A percentile compares a stretch with the other conserved stretches of the same genome.
phyloP scores from a whole-genome alignment of 2,329 filamentous ascomycete species.

The Neocatenulostroma microsporum region DNA sequence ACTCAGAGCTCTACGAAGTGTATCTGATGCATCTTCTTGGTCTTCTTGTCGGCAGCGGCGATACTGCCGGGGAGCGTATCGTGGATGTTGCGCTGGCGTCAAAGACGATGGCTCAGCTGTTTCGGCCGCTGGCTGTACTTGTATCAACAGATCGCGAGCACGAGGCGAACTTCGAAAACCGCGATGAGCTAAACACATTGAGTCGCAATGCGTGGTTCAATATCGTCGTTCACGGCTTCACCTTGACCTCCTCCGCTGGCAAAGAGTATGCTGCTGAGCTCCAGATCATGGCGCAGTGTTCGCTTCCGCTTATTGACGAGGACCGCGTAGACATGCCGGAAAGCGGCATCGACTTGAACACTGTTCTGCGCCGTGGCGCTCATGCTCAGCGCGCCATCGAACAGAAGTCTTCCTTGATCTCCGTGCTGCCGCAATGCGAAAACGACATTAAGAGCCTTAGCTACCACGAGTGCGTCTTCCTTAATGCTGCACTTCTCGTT shows the following conservation, averaged over 20 bases:
- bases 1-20: slow-evolving; percentile 69
- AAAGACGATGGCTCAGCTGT: slow-evolving; percentile 76
- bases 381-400: slow-evolving; percentile 67
- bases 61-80: slow-evolving; percentile 52
- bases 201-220: slow-evolving; percentile 96
- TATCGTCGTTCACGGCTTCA: slow-evolving; percentile 88
- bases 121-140: slow-evolving; percentile 79
- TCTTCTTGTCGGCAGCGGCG: slow-evolving; percentile 81
- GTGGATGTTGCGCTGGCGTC: slow-evolving; percentile 63
- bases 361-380: slow-evolving; percentile 79
- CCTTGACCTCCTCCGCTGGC: slow-evolving; percentile 62
- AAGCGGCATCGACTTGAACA: slow-evolving; percentile 95
- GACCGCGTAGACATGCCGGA: slow-evolving; percentile 84
- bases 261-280: slow-evolving; percentile 69
- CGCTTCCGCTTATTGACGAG: slow-evolving; percentile 77
- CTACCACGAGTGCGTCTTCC: slow-evolving; percentile 85
- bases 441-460: slow-evolving; percentile 72
- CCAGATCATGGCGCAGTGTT: slow-evolving; percentile 76
- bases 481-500: slow-evolving; percentile 83
- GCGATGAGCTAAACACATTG: slow-evolving; percentile 45
- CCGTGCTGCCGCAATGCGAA: slow-evolving; percentile 67
- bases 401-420: slow-evolving; percentile 70
- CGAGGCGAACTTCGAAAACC: slow-evolving; percentile 41
- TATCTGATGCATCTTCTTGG: slow-evolving; percentile 81
- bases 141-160: slow-evolving; percentile 55